These are phyloP conservation scores for Aspergillus melleus DNA, from an alignment of 2,329 filamentous ascomycete species.

Conservation along the genomic window DNA sequence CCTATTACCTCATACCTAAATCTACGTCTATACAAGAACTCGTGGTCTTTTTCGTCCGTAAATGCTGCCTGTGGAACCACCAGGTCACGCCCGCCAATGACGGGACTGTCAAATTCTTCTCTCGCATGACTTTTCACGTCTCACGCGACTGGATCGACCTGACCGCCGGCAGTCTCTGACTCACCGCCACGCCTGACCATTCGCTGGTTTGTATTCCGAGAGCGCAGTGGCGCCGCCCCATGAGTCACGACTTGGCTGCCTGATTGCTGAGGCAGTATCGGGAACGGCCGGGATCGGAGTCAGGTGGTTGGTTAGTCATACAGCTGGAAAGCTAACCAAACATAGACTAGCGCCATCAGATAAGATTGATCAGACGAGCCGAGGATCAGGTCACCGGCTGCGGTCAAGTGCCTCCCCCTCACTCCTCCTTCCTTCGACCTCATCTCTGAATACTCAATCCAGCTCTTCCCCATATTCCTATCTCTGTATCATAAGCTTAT, in stretches of 20 bases:
- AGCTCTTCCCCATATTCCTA: neutral
- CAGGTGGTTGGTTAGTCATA: neutral
- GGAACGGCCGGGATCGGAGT: constrained; percentile 1
- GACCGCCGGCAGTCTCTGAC: neutral
- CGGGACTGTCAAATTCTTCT: neutral
- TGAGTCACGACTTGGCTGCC: neutral
- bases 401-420: constrained; percentile 1
- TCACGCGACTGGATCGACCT: too few species aligned
- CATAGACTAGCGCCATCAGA: constrained; percentile 30
- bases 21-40: neutral
- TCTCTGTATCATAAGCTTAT: neutral
- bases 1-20: neutral
- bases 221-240: neutral
- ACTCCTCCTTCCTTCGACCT: constrained; percentile 4
- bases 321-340: neutral
- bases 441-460: neutral
- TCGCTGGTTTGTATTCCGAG: neutral
- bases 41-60: too few species aligned
- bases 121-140: neutral
- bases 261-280: neutral
- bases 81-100: too few species aligned
- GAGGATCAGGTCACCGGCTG: neutral
- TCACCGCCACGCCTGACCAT: neutral
- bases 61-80: too few species aligned
- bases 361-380: constrained; percentile 29